phyloP scores from a whole-genome alignment of 2,329 filamentous ascomycete species.

The Calonectria leucothoes region DNA sequence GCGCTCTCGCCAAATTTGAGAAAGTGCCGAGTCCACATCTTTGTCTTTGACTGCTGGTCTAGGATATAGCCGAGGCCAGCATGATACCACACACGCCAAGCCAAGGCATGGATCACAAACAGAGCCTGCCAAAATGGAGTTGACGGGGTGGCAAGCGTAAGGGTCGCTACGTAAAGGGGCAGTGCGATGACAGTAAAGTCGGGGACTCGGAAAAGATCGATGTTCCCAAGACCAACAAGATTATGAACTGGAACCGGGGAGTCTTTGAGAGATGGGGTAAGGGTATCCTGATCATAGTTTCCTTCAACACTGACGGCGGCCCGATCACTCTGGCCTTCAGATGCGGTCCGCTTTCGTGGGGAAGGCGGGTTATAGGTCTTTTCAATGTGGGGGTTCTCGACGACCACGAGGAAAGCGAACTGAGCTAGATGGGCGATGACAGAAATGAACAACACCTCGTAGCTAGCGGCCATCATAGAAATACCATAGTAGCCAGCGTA shows the following conservation, averaged over 20 bases:
- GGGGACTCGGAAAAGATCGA: constrained; percentile 89
- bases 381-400: constrained; percentile 98
- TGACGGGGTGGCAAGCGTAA: constrained; percentile 82
- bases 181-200: constrained; percentile 85
- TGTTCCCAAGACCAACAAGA: constrained; percentile 82
- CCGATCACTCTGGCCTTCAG: constrained; percentile 46
- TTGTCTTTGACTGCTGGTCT: constrained; percentile 86
- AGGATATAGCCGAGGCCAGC: constrained; percentile 88
- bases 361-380: constrained; percentile 95
- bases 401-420: constrained; percentile 89
- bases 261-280: constrained; percentile 43
- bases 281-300: constrained; percentile 39
- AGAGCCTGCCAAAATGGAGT: constrained; percentile 80
- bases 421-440: constrained; percentile 94
- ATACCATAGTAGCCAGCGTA: constrained; percentile 99
- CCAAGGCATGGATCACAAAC: constrained; percentile 83
- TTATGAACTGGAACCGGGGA: constrained; percentile 80
- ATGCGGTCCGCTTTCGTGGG: constrained; percentile 69
- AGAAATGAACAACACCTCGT: constrained; percentile 96
- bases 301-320: constrained; percentile 37
- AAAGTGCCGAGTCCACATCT: constrained; percentile 97
- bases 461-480: constrained; percentile 97
- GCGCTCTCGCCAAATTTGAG: constrained; percentile 94
- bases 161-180: constrained; percentile 77
- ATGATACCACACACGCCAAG: constrained; percentile 93